Conservation (phyloP, 257 asterid genomes). For the Dorcoceras hygrometricum region DNA sequence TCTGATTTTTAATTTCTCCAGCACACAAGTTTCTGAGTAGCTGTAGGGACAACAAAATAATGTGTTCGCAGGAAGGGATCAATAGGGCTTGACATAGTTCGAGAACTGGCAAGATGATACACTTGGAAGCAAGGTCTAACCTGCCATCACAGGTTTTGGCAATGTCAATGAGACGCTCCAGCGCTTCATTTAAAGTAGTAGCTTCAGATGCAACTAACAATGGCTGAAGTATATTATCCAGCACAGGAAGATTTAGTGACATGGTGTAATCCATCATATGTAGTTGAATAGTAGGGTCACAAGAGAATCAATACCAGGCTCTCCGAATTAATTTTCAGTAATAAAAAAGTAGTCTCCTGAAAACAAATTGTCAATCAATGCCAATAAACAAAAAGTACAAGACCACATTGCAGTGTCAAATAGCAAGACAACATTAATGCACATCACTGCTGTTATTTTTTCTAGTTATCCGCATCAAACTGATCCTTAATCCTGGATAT, state of each 20-base stretch:
- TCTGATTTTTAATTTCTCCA: constrained; percentile 68
- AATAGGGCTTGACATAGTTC: constrained; percentile 48
- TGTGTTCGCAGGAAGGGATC: constrained; percentile 33
- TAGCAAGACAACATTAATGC: constrained; percentile 4
- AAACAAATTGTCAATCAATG: constrained; percentile 3
- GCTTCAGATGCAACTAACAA: constrained; percentile 41
- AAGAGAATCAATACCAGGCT: not conserved
- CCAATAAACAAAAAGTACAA: constrained; percentile 6
- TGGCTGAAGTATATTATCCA: constrained; percentile 33
- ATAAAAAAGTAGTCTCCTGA: constrained; percentile 22
- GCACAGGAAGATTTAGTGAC: constrained; percentile 26
- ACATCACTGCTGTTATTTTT: not conserved
- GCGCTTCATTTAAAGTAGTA: constrained; percentile 43
- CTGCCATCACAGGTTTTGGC: constrained; percentile 65
- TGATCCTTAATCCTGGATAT: not conserved
- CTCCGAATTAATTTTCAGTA: constrained; percentile 6
- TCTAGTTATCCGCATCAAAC: not conserved
- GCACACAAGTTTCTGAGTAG: constrained; percentile 85
- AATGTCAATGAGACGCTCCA: constrained; percentile 45
- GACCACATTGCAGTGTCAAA: not conserved
- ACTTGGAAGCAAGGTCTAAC: constrained; percentile 48
- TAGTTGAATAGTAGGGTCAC: constrained; percentile 4
- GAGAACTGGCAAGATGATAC: constrained; percentile 37
- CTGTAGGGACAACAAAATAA: constrained; percentile 53
- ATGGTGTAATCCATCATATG: constrained; percentile 34